Base-by-base conservation (phyloP, 2,329 filamentous ascomycete genomes). In the Chalara sp. region DNA sequence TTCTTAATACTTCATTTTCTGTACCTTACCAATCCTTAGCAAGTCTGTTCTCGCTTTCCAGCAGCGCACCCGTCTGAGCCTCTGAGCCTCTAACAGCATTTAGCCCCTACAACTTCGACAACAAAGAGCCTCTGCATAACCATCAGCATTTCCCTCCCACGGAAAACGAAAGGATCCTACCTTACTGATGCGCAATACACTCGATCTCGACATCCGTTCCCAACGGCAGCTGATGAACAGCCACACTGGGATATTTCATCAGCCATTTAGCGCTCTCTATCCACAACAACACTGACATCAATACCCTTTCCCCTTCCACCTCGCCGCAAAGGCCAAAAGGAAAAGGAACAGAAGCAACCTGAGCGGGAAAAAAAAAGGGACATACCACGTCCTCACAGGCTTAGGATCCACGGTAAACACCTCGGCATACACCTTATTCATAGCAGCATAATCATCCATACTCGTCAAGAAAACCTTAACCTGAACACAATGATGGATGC, bases 381-480 rank as follows among this genome's bases (percentile, higher is more conserved):
- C 35, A n/a, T 37, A 37, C 35, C 76, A 78, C 31, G 69, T 72
- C 57, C 68, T 60, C 53, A 76, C 74, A 8, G 76, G 76, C 64
- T 74, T 76, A 1, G 70, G 68, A 12, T 70, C 65, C 51, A 66
- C 63, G 7, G 56, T 63, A 52, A 79, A 77, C 52, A 75, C 72
- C 59, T 75, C 70, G 32, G 71, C 69, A 51, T 80, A 83, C 3
- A 72, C 76, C 53, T 76, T 73, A 54, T 81, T 82, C 68, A 83
- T 76, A 7, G 70, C 68, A 0, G 71, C 74, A 62, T 86, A 87
- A 63, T 86, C 72, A 44, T 76, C 71, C 81, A 87, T 87, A 52
- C 76, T 74, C 1, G 76, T 79, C 21, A 87, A 63, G 62, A 82
- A 87, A 30, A 86, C 72, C 58, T 85, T 86, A 54, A 83, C 76